Evolutionary conservation across 495 filamentous ascomycete species (phyloP), one percentile per base, ranked within the genome.

Genomic region (Parachaetomium inaequale): DNA sequence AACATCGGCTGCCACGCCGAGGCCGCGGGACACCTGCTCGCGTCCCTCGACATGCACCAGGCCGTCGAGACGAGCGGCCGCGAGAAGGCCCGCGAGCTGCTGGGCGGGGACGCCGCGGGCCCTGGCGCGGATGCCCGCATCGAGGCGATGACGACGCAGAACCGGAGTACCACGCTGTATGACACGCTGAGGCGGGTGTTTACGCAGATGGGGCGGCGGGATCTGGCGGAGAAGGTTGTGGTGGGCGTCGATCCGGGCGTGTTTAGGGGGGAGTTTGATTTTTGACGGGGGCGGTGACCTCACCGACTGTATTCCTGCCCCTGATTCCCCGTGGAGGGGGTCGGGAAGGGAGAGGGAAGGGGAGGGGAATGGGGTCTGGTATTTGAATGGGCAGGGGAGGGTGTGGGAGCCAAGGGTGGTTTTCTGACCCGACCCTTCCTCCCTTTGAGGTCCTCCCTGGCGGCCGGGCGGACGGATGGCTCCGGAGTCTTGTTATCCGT

Each of bases 1-100:
- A 98, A 98, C 74, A 96, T 98, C 63, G 93, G 92, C 23, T 96
- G 93, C 75, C 92, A 88, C 70, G 86, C 87, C 19, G 90, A 97
- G 78, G 94, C 94, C 0, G 94, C 95, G 4, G 89, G 92, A 65
- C 94, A 98, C 74, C 82, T 98, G n/a, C 84, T 98, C 0, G 91
- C 92, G 3, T 92, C 93, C 2, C 76, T 98, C 45, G 86, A 86
- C n/a, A 98, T 98, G 94, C 94, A 98, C 81, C 91, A 93, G 67
- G 87, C 93, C 8, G 90, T 96, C 2, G 94, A 96, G 77, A 81
- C 85, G 66, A 89, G 93, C 72, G 90, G 90, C 4, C 79, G 88
- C 51, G 88, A 96, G 69, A 87, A 89, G 64, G 93, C 91, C 15
- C 76, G 87, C 25, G 88, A 96, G 72, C 86, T 96, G n/a, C 81